Base-by-base conservation (phyloP, 345 rosid species). In the Orychophragmus violaceus region DNA sequence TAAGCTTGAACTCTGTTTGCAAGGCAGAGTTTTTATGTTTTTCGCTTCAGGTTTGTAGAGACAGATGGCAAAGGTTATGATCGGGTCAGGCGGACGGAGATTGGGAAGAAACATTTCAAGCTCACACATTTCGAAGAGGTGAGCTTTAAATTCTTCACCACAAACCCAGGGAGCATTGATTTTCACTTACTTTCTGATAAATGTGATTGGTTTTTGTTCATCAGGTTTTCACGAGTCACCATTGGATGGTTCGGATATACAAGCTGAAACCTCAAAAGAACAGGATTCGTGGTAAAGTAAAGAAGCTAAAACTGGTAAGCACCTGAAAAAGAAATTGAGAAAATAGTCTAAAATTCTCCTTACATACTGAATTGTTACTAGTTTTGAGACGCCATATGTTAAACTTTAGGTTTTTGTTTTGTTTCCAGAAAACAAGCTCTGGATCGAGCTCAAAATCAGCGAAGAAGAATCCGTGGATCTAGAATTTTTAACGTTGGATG, bases 181-280 rank as follows among this genome's bases (percentile, higher is more conserved):
- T 53, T n/a, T 21, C 23, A 60, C 12, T n/a, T 59, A 14, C 57
- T 44, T 52, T 41, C 4, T 59, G 14, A 32, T 66, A 18, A 74
- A 74, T 59, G 24, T 66, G 21, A 41, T 4, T 41, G 13, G 2
- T 17, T 70, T 72, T 19, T 68, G 49, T 22, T n/a, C 65, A 60
- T 74, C 57, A 94, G 99, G 99, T 84, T 62, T 94, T 88, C 83
- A 90, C 99, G 62, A 94, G 97, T 66, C 97, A 90, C 75, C 99
- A 94, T 62, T 94, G 99, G 99, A 94, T 91, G 99, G 99, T 94
- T 54, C 92, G 97, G 72, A 72, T 94, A 57, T 94, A 90, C 84
- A 90, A 94, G 73, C 75, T 90, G 76, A 93, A 87, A 63, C 87
- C 87, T 35, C 83, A 65, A 23, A 90, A 75, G 85, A 93, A 93